These are phyloP conservation scores for Penicillium egyptiacum DNA, from an alignment of 495 filamentous ascomycete species.

Conservation along the genomic window DNA sequence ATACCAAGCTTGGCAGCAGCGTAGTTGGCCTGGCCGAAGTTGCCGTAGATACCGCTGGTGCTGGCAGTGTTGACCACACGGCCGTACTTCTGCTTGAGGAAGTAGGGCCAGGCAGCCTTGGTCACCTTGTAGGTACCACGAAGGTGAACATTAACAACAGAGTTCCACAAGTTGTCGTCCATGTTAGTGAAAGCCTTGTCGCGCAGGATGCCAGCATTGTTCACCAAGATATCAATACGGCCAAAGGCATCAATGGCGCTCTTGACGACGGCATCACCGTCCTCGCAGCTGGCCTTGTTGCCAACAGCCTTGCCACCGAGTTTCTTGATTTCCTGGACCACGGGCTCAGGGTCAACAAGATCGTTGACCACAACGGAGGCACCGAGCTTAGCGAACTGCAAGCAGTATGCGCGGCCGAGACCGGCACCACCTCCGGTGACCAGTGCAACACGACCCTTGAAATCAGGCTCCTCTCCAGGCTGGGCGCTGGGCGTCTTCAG, in stretches of 20 bases:
- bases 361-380: constrained; percentile 95
- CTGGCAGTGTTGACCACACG: constrained; percentile 95
- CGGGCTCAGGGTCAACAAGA: constrained; percentile 85
- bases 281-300: constrained; percentile 91
- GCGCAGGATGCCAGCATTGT: constrained; percentile 96
- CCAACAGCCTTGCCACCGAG: constrained; percentile 87
- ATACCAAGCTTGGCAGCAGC: constrained; percentile 94
- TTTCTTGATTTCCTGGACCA: constrained; percentile 90
- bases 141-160: constrained; percentile 88
- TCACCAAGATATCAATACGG: constrained; percentile 90
- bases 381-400: constrained; percentile 87
- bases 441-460: constrained; percentile 86
- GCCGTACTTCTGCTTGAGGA: constrained; percentile 98
- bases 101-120: constrained; percentile 97
- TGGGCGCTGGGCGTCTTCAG: constrained; percentile 72
- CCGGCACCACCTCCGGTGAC: constrained; percentile 87
- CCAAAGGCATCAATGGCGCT: constrained; percentile 90
- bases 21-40: constrained; percentile 99
- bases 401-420: constrained; percentile 88
- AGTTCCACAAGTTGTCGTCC: constrained; percentile 91
- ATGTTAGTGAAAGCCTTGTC: constrained; percentile 99
- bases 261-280: constrained; percentile 91
- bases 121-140: constrained; percentile 95
- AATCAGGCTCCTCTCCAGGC: constrained; percentile 75
- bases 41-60: constrained; percentile 97